These are phyloP conservation scores for Kwoniella sp. DNA, from an alignment of 768 basidiomycete species.

Conservation along the genomic window DNA sequence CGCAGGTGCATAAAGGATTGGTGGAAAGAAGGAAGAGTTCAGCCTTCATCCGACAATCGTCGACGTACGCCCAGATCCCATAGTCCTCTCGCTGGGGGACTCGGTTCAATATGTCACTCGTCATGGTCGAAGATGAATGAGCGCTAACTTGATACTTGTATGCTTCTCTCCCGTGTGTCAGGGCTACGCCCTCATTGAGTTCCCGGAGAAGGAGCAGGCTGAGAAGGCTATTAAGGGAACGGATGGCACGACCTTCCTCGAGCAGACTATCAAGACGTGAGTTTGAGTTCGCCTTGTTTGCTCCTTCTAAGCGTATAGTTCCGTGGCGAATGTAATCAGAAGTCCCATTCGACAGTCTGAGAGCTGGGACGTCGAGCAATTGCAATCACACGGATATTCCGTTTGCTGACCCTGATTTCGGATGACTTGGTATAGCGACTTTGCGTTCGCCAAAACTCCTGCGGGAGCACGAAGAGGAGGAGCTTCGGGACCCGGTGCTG, in stretches of 20 bases:
- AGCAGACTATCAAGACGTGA: slow-evolving; percentile 74
- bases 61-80: too few species aligned
- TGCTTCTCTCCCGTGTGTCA: slow-evolving; percentile 57
- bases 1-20: too few species aligned
- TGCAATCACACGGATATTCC: too few species aligned
- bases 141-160: neutral
- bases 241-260: slow-evolving; percentile 76
- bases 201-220: slow-evolving; percentile 91
- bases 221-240: slow-evolving; percentile 91
- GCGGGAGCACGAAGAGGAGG: slow-evolving; percentile 27
- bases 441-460: slow-evolving; percentile 47
- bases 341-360: too few species aligned
- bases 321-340: too few species aligned
- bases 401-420: neutral
- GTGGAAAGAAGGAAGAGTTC: too few species aligned
- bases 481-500: slow-evolving; percentile 7
- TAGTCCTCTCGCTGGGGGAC: too few species aligned
- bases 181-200: slow-evolving; percentile 98
- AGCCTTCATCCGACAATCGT: too few species aligned
- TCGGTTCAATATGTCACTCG: too few species aligned
- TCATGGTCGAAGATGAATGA: too few species aligned
- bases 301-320: neutral
- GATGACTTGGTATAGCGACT: slow-evolving; percentile 27
- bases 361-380: too few species aligned
- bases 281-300: slow-evolving; percentile 17